Evolutionary conservation across 2,329 filamentous ascomycete genomes (phyloP), one percentile per base, ranked within the genome.

Genomic region (Botrytis squamosa): DNA sequence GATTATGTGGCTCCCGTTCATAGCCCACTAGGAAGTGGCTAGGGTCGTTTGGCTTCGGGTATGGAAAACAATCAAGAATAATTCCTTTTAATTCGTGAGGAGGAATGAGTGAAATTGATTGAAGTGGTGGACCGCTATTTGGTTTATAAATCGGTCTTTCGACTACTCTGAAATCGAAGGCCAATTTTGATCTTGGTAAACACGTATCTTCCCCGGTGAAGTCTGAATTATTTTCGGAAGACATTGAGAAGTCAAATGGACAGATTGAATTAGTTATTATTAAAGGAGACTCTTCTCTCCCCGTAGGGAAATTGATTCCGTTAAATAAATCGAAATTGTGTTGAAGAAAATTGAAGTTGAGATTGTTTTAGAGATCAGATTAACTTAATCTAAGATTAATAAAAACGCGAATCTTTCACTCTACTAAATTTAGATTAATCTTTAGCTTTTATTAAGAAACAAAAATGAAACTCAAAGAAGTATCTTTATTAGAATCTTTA

Each of bases 61-160:
- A 81, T 12, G 89, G 81, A 46, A 87, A 83, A 76, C 87, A 85
- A 66, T 87, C 85, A 75, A 87, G 79, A 60, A 91, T 91, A 77
- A 78, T 86, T 25, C 86, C 88, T 14, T 85, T 85, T 62, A 85
- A 84, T 76, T 90, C 86, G 78, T 84, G 80, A 1, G 82, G 79
- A 4, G 85, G 87, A 4, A 85, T 80, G 10, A 90, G 80, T n/a
- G 83, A 79, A 25, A 89, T 81, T 16, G 84, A 85, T 5, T 84
- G 84, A 2, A 86, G 80, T 0, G 84, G 82, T 0, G 88, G 88
- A 0, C 86, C 85, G 12, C 84, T 84, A 52, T 85, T 85, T 4
- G 84, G 84, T 1, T 82, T 79, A 77, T 88, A 88, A 22, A 75
- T 79, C 0, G 79, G 77, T 73, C 77, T 75, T 72, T 81, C 75